phyloP scores from a whole-genome alignment of 2,329 filamentous ascomycete genomes.

The Aspergillus sp. region DNA sequence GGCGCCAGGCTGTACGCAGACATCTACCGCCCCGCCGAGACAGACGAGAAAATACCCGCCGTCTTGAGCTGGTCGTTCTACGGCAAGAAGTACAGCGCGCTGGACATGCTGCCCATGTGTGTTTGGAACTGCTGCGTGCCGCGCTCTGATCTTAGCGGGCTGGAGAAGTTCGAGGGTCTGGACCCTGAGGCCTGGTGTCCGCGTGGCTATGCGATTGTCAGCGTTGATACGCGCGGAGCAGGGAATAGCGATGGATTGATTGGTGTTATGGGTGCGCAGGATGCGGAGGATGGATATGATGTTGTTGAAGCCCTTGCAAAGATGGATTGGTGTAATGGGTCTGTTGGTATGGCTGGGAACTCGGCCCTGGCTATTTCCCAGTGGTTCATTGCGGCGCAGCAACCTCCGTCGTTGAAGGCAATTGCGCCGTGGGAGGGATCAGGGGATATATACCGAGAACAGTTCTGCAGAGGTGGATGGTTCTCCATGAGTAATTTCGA shows the following conservation, averaged over 20 bases:
- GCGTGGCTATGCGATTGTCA: constrained; percentile 36
- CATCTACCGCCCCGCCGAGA: constrained; percentile 43
- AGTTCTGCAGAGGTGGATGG: constrained; percentile 45
- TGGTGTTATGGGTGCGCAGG: constrained; percentile 42
- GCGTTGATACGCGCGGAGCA: constrained; percentile 34
- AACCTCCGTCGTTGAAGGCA: constrained; percentile 43
- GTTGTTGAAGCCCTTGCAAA: constrained; percentile 44
- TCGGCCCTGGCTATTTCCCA: constrained; percentile 45
- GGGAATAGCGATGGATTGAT: constrained; percentile 39
- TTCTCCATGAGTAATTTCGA: constrained; percentile 44
- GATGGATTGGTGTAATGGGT: constrained; percentile 47
- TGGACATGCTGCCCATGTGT: constrained; percentile 41
- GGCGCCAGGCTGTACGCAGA: constrained; percentile 46
- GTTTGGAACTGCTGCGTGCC: constrained; percentile 42
- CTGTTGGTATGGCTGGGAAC: constrained; percentile 47
- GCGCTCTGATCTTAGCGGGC: constrained; percentile 20
- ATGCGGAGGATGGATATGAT: constrained; percentile 49
- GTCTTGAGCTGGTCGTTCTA: constrained; percentile 47
- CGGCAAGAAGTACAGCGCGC: constrained; percentile 46
- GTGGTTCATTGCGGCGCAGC: constrained; percentile 43
- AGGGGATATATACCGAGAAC: constrained; percentile 49
- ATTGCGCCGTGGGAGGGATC: constrained; percentile 53
- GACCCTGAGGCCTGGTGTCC: constrained; percentile 39
- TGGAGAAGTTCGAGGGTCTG: constrained; percentile 46
- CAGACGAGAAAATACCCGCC: constrained; percentile 39